Conservation (phyloP, 495 filamentous ascomycete species). For the Astrocystis sublimbata region DNA sequence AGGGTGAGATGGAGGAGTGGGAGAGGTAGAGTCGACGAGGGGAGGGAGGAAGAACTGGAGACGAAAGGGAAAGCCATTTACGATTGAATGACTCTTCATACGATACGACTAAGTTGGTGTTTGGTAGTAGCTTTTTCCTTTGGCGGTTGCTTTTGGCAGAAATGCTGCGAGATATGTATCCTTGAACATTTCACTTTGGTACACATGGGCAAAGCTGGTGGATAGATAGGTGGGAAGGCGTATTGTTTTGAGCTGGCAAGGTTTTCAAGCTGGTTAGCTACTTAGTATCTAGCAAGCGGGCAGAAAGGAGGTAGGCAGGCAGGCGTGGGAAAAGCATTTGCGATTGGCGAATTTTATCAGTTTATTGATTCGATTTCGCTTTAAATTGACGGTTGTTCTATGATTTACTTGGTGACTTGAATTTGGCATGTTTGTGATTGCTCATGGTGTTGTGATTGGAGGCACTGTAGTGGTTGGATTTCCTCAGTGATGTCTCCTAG, state of each 20-base stretch:
- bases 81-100: not conserved
- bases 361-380: no score
- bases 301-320: not conserved
- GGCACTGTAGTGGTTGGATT: not conserved
- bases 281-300: not conserved
- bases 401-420: no score
- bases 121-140: not conserved
- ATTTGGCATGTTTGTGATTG: not conserved
- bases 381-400: no score
- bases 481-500: not conserved
- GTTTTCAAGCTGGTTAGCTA: no score
- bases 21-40: not conserved
- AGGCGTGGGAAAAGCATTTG: slow-evolving; percentile 4
- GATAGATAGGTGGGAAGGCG: no score
- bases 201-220: no score
- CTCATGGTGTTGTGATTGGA: not conserved
- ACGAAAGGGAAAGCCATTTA: not conserved
- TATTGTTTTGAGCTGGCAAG: no score
- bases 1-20: not conserved
- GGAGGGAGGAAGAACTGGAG: not conserved
- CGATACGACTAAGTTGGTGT: not conserved
- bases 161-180: no score
- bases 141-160: no score
- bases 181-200: no score
- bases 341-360: slow-evolving; percentile 2